These are phyloP conservation scores for Syncephalastrum contaminatum DNA, from an alignment of 371 early-diverging fungal species.

Conservation along the genomic window DNA sequence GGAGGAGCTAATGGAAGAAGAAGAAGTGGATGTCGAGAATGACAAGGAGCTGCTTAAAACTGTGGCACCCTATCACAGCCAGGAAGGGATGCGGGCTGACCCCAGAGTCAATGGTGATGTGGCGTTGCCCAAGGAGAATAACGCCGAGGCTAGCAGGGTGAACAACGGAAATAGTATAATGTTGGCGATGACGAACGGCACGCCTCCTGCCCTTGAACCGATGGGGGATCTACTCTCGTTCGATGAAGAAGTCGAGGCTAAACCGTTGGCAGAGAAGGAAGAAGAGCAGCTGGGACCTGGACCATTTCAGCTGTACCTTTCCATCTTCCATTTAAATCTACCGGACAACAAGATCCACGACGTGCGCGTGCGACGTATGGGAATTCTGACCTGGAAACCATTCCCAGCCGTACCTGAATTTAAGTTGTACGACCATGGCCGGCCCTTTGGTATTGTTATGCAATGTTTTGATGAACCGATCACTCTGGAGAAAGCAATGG, in stretches of 20 bases:
- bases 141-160: too few species aligned
- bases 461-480: constrained; percentile 20
- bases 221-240: too few species aligned
- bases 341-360: constrained; percentile 21
- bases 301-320: constrained; percentile 32
- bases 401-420: constrained; percentile 44
- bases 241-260: too few species aligned
- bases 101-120: too few species aligned
- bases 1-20: constrained; percentile 13
- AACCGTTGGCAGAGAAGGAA: neutral
- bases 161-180: neutral
- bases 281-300: constrained; percentile 24
- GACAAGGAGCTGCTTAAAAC: constrained; percentile 18
- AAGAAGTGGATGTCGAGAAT: constrained; percentile 8
- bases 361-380: constrained; percentile 44
- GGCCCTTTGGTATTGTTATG: constrained; percentile 22
- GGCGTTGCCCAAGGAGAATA: too few species aligned
- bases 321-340: constrained; percentile 24
- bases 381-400: constrained; percentile 46
- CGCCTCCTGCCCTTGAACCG: too few species aligned
- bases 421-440: constrained; percentile 42
- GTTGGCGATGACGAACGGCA: neutral
- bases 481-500: constrained; percentile 25
- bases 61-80: neutral
- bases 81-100: too few species aligned